Conservation (phyloP, 2,329 filamentous ascomycete species). For the Botrytis squamosa region DNA sequence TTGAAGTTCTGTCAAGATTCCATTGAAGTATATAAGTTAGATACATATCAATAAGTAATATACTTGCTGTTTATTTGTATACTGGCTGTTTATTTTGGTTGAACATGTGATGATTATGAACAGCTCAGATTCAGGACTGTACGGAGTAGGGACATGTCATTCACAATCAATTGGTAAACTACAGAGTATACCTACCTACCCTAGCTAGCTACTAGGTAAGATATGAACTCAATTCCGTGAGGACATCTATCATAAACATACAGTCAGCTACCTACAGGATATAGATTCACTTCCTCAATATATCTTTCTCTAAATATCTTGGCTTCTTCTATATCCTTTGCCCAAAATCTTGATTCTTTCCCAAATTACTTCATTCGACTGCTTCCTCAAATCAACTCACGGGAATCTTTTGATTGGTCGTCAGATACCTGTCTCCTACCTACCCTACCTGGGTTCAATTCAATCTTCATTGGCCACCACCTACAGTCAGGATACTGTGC, state of each 20-base stretch:
- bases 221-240: neutral
- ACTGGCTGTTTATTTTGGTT: neutral
- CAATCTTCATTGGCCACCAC: neutral
- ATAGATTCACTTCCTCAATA: neutral
- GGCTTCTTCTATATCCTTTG: neutral
- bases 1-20: neutral
- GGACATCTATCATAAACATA: neutral
- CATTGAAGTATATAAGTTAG: neutral
- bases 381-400: neutral
- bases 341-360: neutral
- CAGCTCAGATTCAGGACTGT: too few relatives aligned
- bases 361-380: neutral
- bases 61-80: neutral
- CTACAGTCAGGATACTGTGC: neutral
- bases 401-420: neutral
- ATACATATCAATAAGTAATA: neutral
- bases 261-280: neutral
- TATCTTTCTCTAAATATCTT: neutral
- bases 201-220: neutral
- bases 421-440: neutral
- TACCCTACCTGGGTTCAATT: neutral
- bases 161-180: neutral
- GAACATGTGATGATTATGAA: too few relatives aligned
- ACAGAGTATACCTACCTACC: neutral
- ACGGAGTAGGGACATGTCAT: neutral